Conservation (phyloP, 2,329 filamentous ascomycete genomes). For the Cercospora brassicicola region DNA sequence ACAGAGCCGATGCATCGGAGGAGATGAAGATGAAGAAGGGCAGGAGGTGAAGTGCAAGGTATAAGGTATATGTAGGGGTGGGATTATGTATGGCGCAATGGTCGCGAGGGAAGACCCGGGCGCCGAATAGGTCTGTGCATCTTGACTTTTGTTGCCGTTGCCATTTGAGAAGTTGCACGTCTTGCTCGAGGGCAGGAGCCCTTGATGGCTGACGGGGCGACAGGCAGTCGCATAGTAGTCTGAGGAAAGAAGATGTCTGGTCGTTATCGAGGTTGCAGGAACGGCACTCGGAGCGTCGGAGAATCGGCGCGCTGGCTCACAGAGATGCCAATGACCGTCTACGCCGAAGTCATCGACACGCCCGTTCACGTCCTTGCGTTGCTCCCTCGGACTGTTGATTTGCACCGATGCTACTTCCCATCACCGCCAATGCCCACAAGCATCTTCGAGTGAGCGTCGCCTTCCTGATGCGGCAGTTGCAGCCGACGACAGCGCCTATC, state of each 20-base stretch:
- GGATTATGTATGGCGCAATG: neutral
- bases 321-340: neutral
- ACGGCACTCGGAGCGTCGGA: neutral
- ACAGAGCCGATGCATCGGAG: neutral
- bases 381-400: neutral
- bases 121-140: neutral
- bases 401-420: neutral
- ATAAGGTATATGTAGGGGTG: neutral
- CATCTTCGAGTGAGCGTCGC: neutral
- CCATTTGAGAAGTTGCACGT: neutral
- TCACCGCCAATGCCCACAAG: neutral
- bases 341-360: neutral
- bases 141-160: neutral
- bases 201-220: neutral
- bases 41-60: neutral
- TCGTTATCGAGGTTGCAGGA: neutral
- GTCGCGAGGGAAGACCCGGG: neutral
- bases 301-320: neutral
- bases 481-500: neutral
- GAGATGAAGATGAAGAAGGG: neutral
- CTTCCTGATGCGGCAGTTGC: neutral
- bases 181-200: neutral
- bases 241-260: neutral
- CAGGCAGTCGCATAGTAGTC: neutral
- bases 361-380: neutral